Conservation (phyloP, 1,139 yeast genomes). For the Saccharomyces hybrid region DNA sequence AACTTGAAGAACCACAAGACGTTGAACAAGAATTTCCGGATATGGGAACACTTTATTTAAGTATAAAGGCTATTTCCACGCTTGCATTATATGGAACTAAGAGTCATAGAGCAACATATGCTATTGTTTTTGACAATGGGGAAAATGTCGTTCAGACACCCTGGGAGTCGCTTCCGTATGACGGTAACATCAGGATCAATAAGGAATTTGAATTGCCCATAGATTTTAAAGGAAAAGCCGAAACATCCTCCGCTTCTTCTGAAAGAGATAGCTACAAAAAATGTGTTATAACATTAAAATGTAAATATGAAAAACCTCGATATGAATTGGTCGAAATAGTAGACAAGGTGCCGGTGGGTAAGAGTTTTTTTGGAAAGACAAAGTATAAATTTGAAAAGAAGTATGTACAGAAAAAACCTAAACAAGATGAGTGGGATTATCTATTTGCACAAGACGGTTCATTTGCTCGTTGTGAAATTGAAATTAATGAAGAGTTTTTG, state of each 20-base stretch:
- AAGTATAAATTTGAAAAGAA: constrained; percentile 38
- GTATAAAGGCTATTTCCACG: constrained; percentile 52
- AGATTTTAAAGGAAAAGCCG: constrained; percentile 12
- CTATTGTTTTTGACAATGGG: constrained; percentile 79
- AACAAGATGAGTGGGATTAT: constrained; percentile 47
- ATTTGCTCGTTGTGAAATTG: constrained; percentile 67
- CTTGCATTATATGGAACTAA: constrained; percentile 50
- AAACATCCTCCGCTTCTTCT: background rate
- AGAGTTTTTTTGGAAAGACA: constrained; percentile 32
- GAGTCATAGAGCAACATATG: constrained; percentile 54
- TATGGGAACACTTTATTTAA: constrained; percentile 65
- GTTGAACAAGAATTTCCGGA: constrained; percentile 32
- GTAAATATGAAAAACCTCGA: constrained; percentile 46
- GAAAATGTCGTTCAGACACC: constrained; percentile 78
- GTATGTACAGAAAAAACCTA: constrained; percentile 43
- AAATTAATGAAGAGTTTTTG: constrained; percentile 40
- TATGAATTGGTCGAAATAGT: constrained; percentile 50
- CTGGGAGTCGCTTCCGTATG: constrained; percentile 40
- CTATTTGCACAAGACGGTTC: constrained; percentile 79
- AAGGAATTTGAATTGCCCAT: constrained; percentile 80
- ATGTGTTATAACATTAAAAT: constrained; percentile 67
- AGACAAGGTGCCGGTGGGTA: constrained; percentile 41
- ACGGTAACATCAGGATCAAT: constrained; percentile 41
- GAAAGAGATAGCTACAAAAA: constrained; percentile 30
- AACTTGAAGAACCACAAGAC: constrained; percentile 3